phyloP scores from a whole-genome alignment of 1,284 basidiomycete genomes.

The Megacollybia platyphylla region DNA sequence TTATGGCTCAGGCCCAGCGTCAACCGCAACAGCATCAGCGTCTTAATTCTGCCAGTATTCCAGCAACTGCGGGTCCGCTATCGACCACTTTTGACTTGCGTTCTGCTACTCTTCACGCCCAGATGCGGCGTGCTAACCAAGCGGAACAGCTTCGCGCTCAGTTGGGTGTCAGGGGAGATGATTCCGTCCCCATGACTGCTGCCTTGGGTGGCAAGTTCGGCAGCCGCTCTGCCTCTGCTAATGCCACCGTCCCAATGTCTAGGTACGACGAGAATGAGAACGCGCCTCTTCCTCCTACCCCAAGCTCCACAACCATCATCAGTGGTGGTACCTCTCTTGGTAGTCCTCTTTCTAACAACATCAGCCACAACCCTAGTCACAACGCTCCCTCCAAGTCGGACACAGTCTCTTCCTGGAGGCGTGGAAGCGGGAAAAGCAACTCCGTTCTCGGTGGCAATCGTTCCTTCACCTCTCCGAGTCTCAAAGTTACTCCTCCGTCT shows the following conservation, averaged over 20 bases:
- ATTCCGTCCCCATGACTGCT: slow-evolving; percentile 68
- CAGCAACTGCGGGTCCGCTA: slow-evolving; percentile 57
- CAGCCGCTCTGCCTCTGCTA: slow-evolving; percentile 38
- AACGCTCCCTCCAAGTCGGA: slow-evolving; percentile 58
- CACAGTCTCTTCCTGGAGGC: slow-evolving; percentile 63
- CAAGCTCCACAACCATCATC: slow-evolving; percentile 52
- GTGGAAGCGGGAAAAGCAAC: slow-evolving; percentile 46
- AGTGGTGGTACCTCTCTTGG: slow-evolving; percentile 62
- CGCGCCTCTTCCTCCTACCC: slow-evolving; percentile 36
- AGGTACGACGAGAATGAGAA: slow-evolving; percentile 28
- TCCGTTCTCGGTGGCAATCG: slow-evolving; percentile 59
- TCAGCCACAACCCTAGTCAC: slow-evolving; percentile 11
- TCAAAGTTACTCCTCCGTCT: slow-evolving; percentile 53
- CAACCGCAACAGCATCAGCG: slow-evolving; percentile 37
- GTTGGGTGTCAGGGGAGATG: slow-evolving; percentile 33
- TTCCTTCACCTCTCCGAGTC: slow-evolving; percentile 44
- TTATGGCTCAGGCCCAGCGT: slow-evolving; percentile 26
- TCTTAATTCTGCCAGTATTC: slow-evolving; percentile 34
- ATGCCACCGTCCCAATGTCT: slow-evolving; percentile 17
- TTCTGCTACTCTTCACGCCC: slow-evolving; percentile 32
- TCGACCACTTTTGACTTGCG: slow-evolving; percentile 51
- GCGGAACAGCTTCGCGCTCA: slow-evolving; percentile 50
- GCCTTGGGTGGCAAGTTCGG: slow-evolving; percentile 65
- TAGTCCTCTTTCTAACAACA: slow-evolving; percentile 26
- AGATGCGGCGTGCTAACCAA: slow-evolving; percentile 53